Base-by-base conservation (phyloP, 129 eudicot genomes). In the Flaveria linearis region DNA sequence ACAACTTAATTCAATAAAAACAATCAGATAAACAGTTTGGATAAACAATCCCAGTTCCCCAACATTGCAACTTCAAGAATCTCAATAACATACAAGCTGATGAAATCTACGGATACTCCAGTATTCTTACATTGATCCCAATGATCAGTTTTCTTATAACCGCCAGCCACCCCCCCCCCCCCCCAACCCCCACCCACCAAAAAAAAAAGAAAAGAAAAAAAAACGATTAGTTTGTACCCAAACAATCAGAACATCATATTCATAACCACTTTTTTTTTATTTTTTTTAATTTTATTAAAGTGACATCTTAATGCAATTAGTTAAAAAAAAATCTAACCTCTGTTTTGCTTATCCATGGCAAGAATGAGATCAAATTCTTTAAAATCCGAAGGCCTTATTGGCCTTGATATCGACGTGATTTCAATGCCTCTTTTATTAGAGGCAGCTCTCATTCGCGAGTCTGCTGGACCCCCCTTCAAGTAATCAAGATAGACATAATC, bases 331-430 rank as follows among this genome's bases (percentile, higher is more conserved):
- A 69, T 45, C 26, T 16, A 58, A 94, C 99, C 90, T 91, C 78
- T 91, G 74, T 94, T 94, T 78, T 91, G 96, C 83, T 76, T 86
- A 73, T 94, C 99, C 99, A 94, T 94, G 13, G 99, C 99, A 80
- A 94, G 97, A 83, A 94, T 94, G 45, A 94, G 88, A 86, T 94
- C 99, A 78, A 91, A 94, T 47, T 94, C 97, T 74, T 55, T 84
- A 33, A 94, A 94, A 86, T 94, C 99, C n/a, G 97, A 85, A 0
- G 97, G 92, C 83, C 83, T 84, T 43, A 94, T 89, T 8, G 97
- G 97, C 85, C 99, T 91, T 63, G 99, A 94, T 67, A 87, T 68
- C 0, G 99, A 94, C 20, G 99, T 89, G 82, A 94, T 91, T 84
- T 86, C 87, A 76, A 94, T 67, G 30, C 96, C 97, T 58, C 99